Conservation (phyloP, 371 early-diverging fungal genomes). For the Mortierella sp. region DNA sequence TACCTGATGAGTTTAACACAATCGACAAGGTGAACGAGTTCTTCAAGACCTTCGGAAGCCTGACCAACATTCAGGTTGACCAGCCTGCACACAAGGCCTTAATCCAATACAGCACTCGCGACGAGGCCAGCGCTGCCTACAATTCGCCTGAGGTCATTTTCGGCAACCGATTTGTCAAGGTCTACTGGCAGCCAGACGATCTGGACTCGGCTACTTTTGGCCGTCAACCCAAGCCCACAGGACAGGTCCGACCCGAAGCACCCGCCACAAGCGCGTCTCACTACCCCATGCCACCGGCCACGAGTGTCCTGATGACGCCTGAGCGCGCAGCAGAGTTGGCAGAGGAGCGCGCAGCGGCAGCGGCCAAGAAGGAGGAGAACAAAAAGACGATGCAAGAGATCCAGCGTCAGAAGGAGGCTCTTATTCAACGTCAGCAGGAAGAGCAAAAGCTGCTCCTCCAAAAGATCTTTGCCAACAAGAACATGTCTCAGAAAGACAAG, state of each 20-base stretch:
- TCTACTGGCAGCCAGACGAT: constrained; percentile 79
- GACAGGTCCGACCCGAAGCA: constrained; percentile 47
- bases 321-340: constrained; percentile 67
- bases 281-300: constrained; percentile 24
- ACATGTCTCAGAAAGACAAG: constrained; percentile 66
- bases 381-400: constrained; percentile 70
- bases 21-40: constrained; percentile 79
- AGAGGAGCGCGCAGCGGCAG: constrained; percentile 61
- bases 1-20: constrained; percentile 76
- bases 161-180: constrained; percentile 91
- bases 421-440: constrained; percentile 73
- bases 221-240: constrained; percentile 43
- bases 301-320: constrained; percentile 53
- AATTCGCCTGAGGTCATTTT: constrained; percentile 88
- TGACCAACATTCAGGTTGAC: constrained; percentile 79
- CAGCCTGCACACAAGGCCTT: constrained; percentile 68
- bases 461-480: constrained; percentile 66
- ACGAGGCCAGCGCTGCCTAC: constrained; percentile 83
- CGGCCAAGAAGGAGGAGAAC: constrained; percentile 67
- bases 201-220: constrained; percentile 41
- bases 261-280: background rate
- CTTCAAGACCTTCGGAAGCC: constrained; percentile 82
- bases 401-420: constrained; percentile 70
- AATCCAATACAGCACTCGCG: constrained; percentile 72
- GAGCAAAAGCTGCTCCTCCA: constrained; percentile 73